Evolutionary conservation across 805 yeast species (phyloP).

Genomic region (Metschnikowia anglica): DNA sequence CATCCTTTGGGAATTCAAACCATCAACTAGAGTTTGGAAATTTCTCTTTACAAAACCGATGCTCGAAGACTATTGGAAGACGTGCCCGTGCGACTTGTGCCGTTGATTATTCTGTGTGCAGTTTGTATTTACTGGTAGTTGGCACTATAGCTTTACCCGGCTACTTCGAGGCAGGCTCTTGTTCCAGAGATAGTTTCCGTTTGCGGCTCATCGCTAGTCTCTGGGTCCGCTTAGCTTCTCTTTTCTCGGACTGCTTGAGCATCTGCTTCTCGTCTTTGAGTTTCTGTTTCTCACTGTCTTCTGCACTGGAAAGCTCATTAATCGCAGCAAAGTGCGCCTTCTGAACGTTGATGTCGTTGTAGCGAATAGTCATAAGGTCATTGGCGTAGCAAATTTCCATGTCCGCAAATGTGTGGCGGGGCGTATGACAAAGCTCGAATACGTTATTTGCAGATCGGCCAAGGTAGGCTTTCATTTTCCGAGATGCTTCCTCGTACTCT

Average conservation of each 20-base stretch:
- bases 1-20: too few relatives aligned
- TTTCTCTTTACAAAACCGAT: too few relatives aligned
- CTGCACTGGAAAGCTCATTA: slow-evolving; percentile 22
- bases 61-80: too few relatives aligned
- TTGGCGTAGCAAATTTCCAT: slow-evolving; percentile 40
- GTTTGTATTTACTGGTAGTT: not conserved
- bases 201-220: slow-evolving; percentile 24
- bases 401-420: slow-evolving; percentile 25
- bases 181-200: slow-evolving; percentile 8
- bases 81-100: not conserved
- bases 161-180: not conserved
- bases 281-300: slow-evolving; percentile 22
- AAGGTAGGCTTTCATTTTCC: slow-evolving; percentile 31
- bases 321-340: slow-evolving; percentile 26
- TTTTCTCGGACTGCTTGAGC: slow-evolving; percentile 30
- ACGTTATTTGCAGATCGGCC: slow-evolving; percentile 28
- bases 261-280: slow-evolving; percentile 25
- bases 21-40: too few relatives aligned
- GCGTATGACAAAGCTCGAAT: slow-evolving; percentile 15
- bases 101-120: slow-evolving; percentile 1
- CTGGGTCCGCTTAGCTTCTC: slow-evolving; percentile 36
- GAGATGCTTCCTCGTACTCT: slow-evolving; percentile 24
- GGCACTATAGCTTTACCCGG: not conserved
- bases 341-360: slow-evolving; percentile 29
- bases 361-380: slow-evolving; percentile 38